Conservation (phyloP, 768 basidiomycete genomes). For the Panaeolus papilionaceus region DNA sequence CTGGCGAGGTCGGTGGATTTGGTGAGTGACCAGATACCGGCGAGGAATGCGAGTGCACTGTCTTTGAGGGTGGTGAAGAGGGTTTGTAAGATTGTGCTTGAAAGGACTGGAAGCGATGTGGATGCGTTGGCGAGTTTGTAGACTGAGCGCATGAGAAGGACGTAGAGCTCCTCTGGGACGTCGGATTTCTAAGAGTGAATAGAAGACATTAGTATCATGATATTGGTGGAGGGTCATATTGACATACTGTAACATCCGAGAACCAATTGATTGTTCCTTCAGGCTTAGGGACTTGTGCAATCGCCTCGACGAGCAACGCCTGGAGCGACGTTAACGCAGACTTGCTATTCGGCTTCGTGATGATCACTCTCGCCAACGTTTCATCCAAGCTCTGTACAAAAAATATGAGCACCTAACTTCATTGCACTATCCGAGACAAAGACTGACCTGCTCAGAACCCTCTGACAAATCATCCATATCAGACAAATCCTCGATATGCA, state of each 20-base stretch:
- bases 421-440: conserved; percentile 28
- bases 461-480: conserved; percentile 48
- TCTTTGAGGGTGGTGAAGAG: conserved; percentile 75
- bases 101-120: conserved; percentile 51
- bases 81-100: conserved; percentile 61
- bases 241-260: conserved; percentile 40
- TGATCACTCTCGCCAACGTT: conserved; percentile 53
- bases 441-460: conserved; percentile 30
- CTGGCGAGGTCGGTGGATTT: conserved; percentile 32
- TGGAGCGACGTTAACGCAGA: conserved; percentile 64
- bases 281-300: conserved; percentile 58
- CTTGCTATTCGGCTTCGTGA: conserved; percentile 65
- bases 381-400: conserved; percentile 52
- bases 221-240: not conserved
- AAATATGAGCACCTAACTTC: conserved; percentile 11
- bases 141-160: conserved; percentile 64
- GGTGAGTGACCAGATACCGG: conserved; percentile 63
- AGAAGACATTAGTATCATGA: not conserved
- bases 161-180: conserved; percentile 48
- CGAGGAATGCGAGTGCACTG: conserved; percentile 81
- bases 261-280: conserved; percentile 60
- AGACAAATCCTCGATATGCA: conserved; percentile 52
- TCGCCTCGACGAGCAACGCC: conserved; percentile 55
- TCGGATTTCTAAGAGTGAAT: conserved; percentile 20
- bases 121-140: conserved; percentile 73